Base-by-base conservation (phyloP, 73 alveolate genomes). In the Paramecium pentaurelia region DNA sequence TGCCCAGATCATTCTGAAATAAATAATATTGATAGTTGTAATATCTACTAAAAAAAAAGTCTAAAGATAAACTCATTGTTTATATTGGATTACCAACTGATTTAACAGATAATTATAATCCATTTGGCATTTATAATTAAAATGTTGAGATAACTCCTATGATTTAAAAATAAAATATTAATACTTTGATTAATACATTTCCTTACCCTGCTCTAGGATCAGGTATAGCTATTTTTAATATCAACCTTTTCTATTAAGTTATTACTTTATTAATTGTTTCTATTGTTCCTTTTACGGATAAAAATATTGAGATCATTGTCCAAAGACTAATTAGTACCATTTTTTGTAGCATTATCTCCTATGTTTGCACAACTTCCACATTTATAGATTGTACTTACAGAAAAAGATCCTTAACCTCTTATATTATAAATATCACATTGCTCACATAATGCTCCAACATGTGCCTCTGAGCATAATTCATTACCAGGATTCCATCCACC, bases 401-500 rank as follows among this genome's bases (percentile, higher is more conserved):
- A 54, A 32, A 58, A 86, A 22, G 64, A 47, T 86, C 83, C 93
- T 28, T 54, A 42, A 8, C 93, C 93, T 16, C 51, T 28, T 0
- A 86, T 32, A 71, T 71, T 71, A 32, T 71, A 38, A 7, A 71
- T 3, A 8, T 86, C 93, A 37, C 93, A 86, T 27, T 59, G 34
- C 32, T 86, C 93, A 16, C 93, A 86, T 10, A 86, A 16, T 4
- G 93, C 93, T 27, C 93, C 93, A 30, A 86, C 32, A 59, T 86
- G 93, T n/a, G 86, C 93, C 14, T 30, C 40, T 7, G 71, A 8
- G 34, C 93, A 86, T 2, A 38, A 27, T 27, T 28, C 30, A 86
- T 86, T 44, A 3, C 93, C 93, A 51, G 93, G 77, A 30, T 58
- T 20, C 84, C 77, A 86, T 4, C 93, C 93, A 9, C 93, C 93